Evolutionary conservation across 495 filamentous ascomycete genomes (phyloP), one percentile per base, ranked within the genome.

Genomic region (Penicillium ochrochloron): DNA sequence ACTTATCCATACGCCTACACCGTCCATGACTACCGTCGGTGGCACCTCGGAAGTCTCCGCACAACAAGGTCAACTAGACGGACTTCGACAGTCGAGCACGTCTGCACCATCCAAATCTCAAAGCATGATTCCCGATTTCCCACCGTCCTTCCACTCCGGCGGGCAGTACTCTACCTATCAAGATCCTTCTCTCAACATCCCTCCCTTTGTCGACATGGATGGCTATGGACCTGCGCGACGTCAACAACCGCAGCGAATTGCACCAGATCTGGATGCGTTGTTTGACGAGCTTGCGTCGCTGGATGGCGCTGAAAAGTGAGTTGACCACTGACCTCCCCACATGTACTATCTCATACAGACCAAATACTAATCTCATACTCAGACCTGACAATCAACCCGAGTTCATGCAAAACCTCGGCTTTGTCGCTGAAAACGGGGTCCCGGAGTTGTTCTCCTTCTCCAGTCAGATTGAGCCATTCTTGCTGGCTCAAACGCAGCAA

Each of bases 351-450:
- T 58, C 1, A 29, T 27, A 11, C 2, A 0, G 42, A 19, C 35
- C 11, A 53, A 53, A 17, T 60, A 68, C 31, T 53, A 60, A 59
- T 31, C 29, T 42, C 21, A 19, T 23, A 9, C 31, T 2, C 19
- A 80, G 78, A 57, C 52, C 73, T 51, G 78, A 80, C 48, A 78
- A 78, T 57, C 72, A 73, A 58, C 72, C 75, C 0, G 78, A 80
- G 51, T 80, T 80, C 64, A 80, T 80, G 78, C 78, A 80, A 52
- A 80, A 80, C 21, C 62, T 80, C 8, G 78, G 78, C 4, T 80
- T 79, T 23, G 71, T 80, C 5, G 65, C 78, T 0, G 74, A 79
- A 46, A 67, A 72, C 0, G 75, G 73, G 0, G 69, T 77, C 4
- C 75, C 78, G 0, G 78, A 79, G 53, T 62, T 79, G 0, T 79